Conservation (phyloP, 768 basidiomycete genomes). For the Leucosporidium yakuticum region DNA sequence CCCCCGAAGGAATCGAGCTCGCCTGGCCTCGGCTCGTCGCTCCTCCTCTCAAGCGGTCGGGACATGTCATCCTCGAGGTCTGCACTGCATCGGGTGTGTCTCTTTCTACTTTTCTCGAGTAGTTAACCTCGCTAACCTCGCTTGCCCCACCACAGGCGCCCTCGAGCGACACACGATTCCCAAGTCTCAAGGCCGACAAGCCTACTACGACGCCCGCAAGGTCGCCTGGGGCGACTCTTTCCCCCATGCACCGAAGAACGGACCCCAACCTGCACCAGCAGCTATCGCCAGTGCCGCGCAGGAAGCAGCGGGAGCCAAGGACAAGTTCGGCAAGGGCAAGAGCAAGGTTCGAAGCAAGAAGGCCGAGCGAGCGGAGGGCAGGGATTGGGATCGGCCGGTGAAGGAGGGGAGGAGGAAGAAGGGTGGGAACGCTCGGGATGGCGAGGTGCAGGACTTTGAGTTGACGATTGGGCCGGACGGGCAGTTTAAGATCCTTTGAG, state of each 20-base stretch:
- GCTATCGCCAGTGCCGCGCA: constrained; percentile 2
- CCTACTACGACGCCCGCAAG: constrained; percentile 91
- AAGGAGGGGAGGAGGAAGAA: constrained; percentile 6
- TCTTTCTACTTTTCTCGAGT: neutral
- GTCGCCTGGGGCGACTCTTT: constrained; percentile 91
- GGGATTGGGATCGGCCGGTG: constrained; percentile 8
- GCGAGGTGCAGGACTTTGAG: constrained; percentile 12
- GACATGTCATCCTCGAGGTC: constrained; percentile 84
- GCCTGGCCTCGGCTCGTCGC: constrained; percentile 86
- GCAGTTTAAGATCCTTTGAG: constrained; percentile 5
- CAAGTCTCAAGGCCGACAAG: constrained; percentile 90
- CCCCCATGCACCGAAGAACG: constrained; percentile 70
- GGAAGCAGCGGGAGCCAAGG: neutral
- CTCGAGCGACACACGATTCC: constrained; percentile 88
- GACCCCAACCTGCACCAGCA: constrained; percentile 17
- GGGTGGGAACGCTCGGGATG: neutral
- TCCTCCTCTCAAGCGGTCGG: constrained; percentile 83
- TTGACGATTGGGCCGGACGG: constrained; percentile 25
- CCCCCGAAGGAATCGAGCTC: constrained; percentile 57
- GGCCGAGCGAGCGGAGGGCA: constrained; percentile 14
- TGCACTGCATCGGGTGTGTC: constrained; percentile 70
- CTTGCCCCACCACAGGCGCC: constrained; percentile 57
- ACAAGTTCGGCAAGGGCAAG: constrained; percentile 26
- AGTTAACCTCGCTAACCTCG: neutral
- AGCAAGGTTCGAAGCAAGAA: constrained; percentile 22